A percentile compares a stretch with the other conserved stretches of the same genome.
Evolutionary conservation across 2,329 filamentous ascomycete genomes (phyloP).

Genomic region (Microcera coccophila): DNA sequence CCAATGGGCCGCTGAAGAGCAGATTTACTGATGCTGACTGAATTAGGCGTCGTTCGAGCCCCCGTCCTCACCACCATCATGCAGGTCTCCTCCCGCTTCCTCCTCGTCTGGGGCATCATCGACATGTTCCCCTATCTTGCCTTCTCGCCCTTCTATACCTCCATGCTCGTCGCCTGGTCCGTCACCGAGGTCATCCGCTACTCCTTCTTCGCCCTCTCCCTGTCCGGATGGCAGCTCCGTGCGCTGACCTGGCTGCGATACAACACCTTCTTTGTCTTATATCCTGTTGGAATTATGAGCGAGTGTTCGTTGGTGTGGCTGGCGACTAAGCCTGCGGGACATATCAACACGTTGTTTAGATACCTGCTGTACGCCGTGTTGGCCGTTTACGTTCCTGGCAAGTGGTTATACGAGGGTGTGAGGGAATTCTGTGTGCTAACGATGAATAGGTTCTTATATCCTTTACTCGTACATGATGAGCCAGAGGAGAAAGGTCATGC

Average conservation of each 20-base stretch:
- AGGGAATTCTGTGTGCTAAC: slow-evolving; percentile 2
- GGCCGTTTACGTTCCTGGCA: slow-evolving; percentile 75
- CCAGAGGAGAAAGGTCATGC: slow-evolving; percentile 77
- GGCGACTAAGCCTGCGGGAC: slow-evolving; percentile 57
- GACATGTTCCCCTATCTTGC: slow-evolving; percentile 67
- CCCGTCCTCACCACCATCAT: slow-evolving; percentile 81
- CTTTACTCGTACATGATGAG: slow-evolving; percentile 93
- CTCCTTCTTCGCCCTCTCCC: slow-evolving; percentile 77
- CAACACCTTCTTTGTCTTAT: slow-evolving; percentile 89
- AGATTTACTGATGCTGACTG: not conserved
- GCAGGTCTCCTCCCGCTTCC: slow-evolving; percentile 83
- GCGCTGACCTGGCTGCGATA: slow-evolving; percentile 78
- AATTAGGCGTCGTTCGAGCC: slow-evolving; percentile 73
- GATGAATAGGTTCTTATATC: slow-evolving; percentile 62
- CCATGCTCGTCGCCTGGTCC: slow-evolving; percentile 84
- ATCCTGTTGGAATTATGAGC: slow-evolving; percentile 85
- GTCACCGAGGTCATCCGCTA: slow-evolving; percentile 92
- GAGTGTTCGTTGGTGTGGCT: slow-evolving; percentile 78
- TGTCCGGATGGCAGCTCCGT: slow-evolving; percentile 58
- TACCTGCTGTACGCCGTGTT: slow-evolving; percentile 63
- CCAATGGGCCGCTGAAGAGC: not conserved
- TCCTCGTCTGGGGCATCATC: slow-evolving; percentile 85
- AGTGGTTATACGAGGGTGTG: slow-evolving; percentile 29
- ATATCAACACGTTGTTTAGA: slow-evolving; percentile 47
- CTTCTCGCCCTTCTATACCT: slow-evolving; percentile 60